Base-by-base conservation (phyloP, 306 rosid genomes). In the Cicer yamashitae region DNA sequence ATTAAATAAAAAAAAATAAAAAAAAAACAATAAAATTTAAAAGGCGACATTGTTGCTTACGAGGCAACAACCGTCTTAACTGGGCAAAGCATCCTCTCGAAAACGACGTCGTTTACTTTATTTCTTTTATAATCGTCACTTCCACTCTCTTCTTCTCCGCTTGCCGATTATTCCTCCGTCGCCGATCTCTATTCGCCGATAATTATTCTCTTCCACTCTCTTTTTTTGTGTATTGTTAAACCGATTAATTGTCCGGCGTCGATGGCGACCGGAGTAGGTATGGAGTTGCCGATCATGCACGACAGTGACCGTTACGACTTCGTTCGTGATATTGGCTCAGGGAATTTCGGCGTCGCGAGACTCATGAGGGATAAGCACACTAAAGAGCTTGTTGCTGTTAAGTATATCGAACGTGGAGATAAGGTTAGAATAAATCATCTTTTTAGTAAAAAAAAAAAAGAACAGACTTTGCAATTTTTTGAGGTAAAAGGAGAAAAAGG, bases 251-350 rank as follows among this genome's bases (percentile, higher is more conserved):
- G 86, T 77, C 25, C 89, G 76, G 45, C 79, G 76, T 9, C 86
- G 12, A 79, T 83, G 39, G 76, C 82, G 14, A 57, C 67, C 54
- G 96, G 90, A 58, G 81, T 86, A 58, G 82, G 73, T 44, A 73
- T 88, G 89, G 97, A 91, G 38, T 72, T 90, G 89, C 97, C 96
- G 81, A 94, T 91, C 79, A 86, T 91, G 93, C 98, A 94, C 82
- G 94, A 90, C 25, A 94, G 98, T 39, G 94, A 94, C 76, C 86
- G 96, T 7, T 94, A 94, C 71, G 98, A 94, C 81, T 81, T 90
- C 37, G 91, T 94, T 46, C 85, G 90, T 9, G 94, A 90, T 70
- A 94, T 94, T 60, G 97, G 98, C 10, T 88, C 97, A 17, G 98
- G 98, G 1, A 94, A 91, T 77, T 94, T 94, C 81, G 98, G 91